phyloP scores from a whole-genome alignment of 768 basidiomycete genomes.

The Tricholoma sp. region DNA sequence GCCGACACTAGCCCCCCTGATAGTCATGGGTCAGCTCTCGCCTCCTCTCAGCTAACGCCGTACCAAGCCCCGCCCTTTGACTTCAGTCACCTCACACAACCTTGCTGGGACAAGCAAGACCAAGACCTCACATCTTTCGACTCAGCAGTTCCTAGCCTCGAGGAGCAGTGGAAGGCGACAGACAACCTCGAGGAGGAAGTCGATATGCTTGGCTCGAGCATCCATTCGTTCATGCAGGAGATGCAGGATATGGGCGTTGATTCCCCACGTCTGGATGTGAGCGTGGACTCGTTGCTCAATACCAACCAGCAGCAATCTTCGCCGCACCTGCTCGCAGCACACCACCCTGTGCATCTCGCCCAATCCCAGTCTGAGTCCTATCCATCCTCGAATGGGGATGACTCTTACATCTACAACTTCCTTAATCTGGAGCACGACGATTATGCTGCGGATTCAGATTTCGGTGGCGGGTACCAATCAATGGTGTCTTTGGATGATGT shows the following conservation, averaged over 20 bases:
- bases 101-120: conserved; percentile 9
- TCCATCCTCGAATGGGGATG: not conserved
- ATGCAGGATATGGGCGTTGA: conserved; percentile 9
- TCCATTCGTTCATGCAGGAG: conserved; percentile 62
- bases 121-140: conserved; percentile 30
- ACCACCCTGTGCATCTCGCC: not conserved
- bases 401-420: not conserved
- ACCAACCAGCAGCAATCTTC: not conserved
- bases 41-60: conserved; percentile 24
- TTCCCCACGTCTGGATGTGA: conserved; percentile 5
- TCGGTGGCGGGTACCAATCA: not conserved
- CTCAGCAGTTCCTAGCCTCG: conserved; percentile 4
- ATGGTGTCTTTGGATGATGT: conserved; percentile 1
- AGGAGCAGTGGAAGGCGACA: conserved; percentile 44
- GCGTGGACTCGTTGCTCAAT: not conserved
- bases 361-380: not conserved
- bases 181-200: conserved; percentile 70
- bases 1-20: conserved; percentile 21
- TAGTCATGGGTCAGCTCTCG: not conserved
- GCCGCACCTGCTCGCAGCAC: not conserved
- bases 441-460: not conserved
- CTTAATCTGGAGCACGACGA: not conserved
- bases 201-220: conserved; percentile 58
- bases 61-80: conserved; percentile 32
- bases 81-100: conserved; percentile 21